Evolutionary conservation across 208 protist genomes (phyloP).

Genomic region (Vickermania spadyakhi): DNA sequence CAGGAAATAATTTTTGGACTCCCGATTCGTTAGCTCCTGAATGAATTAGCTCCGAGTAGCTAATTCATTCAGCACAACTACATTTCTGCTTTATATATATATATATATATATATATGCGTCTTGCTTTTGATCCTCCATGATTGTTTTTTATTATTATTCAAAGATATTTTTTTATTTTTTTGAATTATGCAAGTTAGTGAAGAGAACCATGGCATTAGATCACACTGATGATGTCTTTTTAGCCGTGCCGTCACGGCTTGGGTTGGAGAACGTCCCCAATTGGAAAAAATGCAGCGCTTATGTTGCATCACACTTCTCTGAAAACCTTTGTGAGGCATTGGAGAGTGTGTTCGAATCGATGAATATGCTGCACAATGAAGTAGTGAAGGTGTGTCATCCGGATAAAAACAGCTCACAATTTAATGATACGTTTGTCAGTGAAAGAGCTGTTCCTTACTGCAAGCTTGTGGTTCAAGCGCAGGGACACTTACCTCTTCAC

Average conservation of each 20-base stretch:
- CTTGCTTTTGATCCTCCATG: too few relatives aligned
- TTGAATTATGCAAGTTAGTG: neutral
- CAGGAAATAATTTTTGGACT: too few relatives aligned
- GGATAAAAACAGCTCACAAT: constrained; percentile 28
- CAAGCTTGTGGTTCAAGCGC: constrained; percentile 52
- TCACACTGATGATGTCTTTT: constrained; percentile 51
- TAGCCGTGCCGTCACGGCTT: constrained; percentile 56
- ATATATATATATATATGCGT: too few relatives aligned
- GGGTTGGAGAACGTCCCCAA: constrained; percentile 56
- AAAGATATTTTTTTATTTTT: too few relatives aligned
- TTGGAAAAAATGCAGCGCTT: constrained; percentile 56
- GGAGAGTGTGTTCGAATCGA: constrained; percentile 46
- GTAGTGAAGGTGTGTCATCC: constrained; percentile 54
- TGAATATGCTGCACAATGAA: constrained; percentile 50
- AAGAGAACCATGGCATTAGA: constrained; percentile 15
- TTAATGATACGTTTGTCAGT: constrained; percentile 55
- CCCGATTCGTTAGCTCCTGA: too few relatives aligned
- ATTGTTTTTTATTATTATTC: too few relatives aligned
- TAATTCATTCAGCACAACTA: too few relatives aligned
- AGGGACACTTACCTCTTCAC: constrained; percentile 67
- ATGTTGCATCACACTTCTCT: constrained; percentile 48
- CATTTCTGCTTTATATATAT: too few relatives aligned
- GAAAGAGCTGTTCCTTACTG: constrained; percentile 63
- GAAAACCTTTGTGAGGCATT: constrained; percentile 52
- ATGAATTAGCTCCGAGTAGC: too few relatives aligned